phyloP scores from a whole-genome alignment of 2,329 filamentous ascomycete genomes.

The Ophiostoma fasciatum region DNA sequence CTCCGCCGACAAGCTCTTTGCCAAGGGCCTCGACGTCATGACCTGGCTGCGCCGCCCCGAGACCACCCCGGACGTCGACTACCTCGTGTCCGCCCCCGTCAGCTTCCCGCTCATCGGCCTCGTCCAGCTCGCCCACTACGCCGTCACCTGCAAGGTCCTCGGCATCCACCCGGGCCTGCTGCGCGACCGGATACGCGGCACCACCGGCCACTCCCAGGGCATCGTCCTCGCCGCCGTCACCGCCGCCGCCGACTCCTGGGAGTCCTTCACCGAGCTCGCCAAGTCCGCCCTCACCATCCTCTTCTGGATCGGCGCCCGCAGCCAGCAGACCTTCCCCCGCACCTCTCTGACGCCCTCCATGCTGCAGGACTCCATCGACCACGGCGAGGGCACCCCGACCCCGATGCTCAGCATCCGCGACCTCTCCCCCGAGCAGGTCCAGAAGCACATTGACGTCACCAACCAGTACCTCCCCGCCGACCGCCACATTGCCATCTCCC shows the following conservation, averaged over 20 bases:
- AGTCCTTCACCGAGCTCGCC: conserved; percentile 70
- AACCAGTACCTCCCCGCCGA: conserved; percentile 91
- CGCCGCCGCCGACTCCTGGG: conserved; percentile 83
- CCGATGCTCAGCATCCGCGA: conserved; percentile 98
- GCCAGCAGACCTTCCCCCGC: conserved; percentile 91
- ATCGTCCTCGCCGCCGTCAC: conserved; percentile 87
- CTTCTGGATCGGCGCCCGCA: conserved; percentile 96
- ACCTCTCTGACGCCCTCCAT: conserved; percentile 86
- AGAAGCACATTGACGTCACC: conserved; percentile 92
- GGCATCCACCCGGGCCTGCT: conserved; percentile 82
- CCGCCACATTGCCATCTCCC: conserved; percentile 84
- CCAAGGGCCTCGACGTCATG: conserved; percentile 92
- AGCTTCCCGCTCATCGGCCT: conserved; percentile 93
- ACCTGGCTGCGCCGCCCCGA: conserved; percentile 84
- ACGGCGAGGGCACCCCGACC: conserved; percentile 88
- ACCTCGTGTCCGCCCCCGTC: conserved; percentile 85
- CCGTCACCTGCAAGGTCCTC: conserved; percentile 81
- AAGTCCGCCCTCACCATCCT: conserved; percentile 77
- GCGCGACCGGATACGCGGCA: conserved; percentile 68
- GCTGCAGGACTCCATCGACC: conserved; percentile 82
- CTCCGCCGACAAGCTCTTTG: conserved; percentile 84
- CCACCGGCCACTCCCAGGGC: conserved; percentile 93
- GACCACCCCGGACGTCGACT: conserved; percentile 82
- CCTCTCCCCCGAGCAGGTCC: conserved; percentile 71
- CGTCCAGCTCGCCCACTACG: conserved; percentile 90